Conservation (phyloP, 306 rosid species). For the Ormosia semicastrata region DNA sequence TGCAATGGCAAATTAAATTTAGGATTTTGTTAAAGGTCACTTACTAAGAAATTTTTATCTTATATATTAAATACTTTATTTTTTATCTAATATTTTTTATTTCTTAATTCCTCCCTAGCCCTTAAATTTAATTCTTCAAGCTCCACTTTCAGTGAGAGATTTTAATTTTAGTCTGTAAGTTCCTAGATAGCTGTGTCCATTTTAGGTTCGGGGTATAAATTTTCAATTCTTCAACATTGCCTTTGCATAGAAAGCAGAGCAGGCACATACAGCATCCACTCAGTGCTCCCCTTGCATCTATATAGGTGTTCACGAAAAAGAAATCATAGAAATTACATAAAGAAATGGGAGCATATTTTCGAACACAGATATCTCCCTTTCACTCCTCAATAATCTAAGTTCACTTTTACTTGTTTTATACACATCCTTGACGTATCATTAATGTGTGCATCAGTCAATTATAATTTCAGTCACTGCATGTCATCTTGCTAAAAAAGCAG, state of each 20-base stretch:
- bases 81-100: background rate
- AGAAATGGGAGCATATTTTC: conserved; percentile 44
- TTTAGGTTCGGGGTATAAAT: background rate
- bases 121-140: background rate
- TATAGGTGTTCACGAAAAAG: conserved; percentile 45
- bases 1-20: background rate
- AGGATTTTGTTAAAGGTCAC: no score
- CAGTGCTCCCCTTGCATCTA: conserved; percentile 25
- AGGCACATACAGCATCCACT: conserved; percentile 36
- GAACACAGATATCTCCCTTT: conserved; percentile 63
- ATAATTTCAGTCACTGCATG: conserved; percentile 29
- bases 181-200: conserved; percentile 33
- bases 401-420: conserved; percentile 55
- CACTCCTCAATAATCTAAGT: conserved; percentile 63
- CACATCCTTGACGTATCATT: conserved; percentile 43
- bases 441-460: conserved; percentile 31
- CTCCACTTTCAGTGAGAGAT: background rate
- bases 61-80: background rate
- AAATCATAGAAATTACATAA: conserved; percentile 24
- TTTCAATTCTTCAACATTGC: conserved; percentile 23
- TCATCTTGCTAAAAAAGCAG: conserved; percentile 23
- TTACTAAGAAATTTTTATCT: no score
- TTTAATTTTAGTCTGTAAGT: background rate
- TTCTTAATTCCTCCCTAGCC: background rate
- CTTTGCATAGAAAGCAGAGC: conserved; percentile 68